Percentiles rank a stretch among this genome's conserved stretches.
Conservation (phyloP, 2,329 filamentous ascomycete genomes). For the Fusarium dlaminii region DNA sequence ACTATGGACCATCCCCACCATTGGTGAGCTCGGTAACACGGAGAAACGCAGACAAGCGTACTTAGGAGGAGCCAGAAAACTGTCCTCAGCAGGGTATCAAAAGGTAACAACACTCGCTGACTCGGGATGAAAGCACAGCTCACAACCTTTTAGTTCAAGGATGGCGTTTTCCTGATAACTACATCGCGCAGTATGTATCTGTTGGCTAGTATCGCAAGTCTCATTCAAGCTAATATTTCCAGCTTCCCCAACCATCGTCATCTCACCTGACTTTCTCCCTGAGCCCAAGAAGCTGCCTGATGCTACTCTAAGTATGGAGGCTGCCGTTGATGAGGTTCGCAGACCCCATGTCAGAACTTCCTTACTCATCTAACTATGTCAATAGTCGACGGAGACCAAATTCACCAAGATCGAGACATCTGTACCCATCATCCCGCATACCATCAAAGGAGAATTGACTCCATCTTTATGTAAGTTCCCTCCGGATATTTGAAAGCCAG, state of each 20-base stretch:
- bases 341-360: too few relatives aligned
- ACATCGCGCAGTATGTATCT: constrained; percentile 16
- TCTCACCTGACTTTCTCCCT: constrained; percentile 22
- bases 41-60: constrained; percentile 31
- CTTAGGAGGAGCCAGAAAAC: constrained; percentile 6
- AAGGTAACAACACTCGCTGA: not conserved
- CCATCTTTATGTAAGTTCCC: not conserved
- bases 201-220: rapidly evolving
- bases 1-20: constrained; percentile 10
- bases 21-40: constrained; percentile 2
- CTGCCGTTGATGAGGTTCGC: constrained; percentile 25
- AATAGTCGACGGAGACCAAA: not conserved
- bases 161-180: constrained; percentile 23
- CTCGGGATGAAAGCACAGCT: rapidly evolving
- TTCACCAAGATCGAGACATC: not conserved
- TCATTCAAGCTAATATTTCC: not conserved
- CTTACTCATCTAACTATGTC: not conserved
- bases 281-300: constrained; percentile 27
- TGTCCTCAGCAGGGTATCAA: constrained; percentile 21
- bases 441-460: not conserved
- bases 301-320: constrained; percentile 18
- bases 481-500: rapidly evolving
- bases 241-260: constrained; percentile 21
- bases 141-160: constrained; percentile 1
- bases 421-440: not conserved